Conservation (phyloP, 2,329 filamentous ascomycete species). For the Diplodia corticola region DNA sequence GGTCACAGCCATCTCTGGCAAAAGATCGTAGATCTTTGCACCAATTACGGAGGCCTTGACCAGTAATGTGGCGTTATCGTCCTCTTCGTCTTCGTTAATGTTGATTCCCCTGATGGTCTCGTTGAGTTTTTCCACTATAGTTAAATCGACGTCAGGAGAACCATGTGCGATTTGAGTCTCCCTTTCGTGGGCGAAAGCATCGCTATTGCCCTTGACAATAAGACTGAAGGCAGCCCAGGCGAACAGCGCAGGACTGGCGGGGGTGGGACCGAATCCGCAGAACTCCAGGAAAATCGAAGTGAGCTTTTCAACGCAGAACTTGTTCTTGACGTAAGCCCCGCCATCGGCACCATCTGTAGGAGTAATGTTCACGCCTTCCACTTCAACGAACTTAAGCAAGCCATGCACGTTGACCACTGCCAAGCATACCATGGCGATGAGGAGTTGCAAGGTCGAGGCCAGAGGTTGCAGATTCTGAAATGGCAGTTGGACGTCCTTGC, state of each 20-base stretch:
- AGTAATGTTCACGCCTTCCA: neutral
- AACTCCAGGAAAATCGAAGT: constrained; percentile 65
- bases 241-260: constrained; percentile 72
- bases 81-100: constrained; percentile 16
- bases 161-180: constrained; percentile 29
- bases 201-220: constrained; percentile 9
- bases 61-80: constrained; percentile 6
- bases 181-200: constrained; percentile 32
- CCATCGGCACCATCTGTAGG: constrained; percentile 26
- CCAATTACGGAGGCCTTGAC: constrained; percentile 7
- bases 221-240: constrained; percentile 71
- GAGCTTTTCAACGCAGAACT: constrained; percentile 68
- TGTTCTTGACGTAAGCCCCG: constrained; percentile 65
- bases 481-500: constrained; percentile 49
- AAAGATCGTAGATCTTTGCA: constrained; percentile 4
- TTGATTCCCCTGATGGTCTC: constrained; percentile 10
- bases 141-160: neutral
- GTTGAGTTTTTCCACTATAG: constrained; percentile 13
- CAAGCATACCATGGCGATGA: constrained; percentile 70
- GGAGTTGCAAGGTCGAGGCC: constrained; percentile 65
- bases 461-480: constrained; percentile 48
- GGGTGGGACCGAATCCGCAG: constrained; percentile 50
- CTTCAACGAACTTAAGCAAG: constrained; percentile 56
- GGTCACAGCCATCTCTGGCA: constrained; percentile 6
- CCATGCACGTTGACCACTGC: constrained; percentile 69